Evolutionary conservation across 257 asterid species (phyloP).

Genomic region (Przewalskia tangutica): DNA sequence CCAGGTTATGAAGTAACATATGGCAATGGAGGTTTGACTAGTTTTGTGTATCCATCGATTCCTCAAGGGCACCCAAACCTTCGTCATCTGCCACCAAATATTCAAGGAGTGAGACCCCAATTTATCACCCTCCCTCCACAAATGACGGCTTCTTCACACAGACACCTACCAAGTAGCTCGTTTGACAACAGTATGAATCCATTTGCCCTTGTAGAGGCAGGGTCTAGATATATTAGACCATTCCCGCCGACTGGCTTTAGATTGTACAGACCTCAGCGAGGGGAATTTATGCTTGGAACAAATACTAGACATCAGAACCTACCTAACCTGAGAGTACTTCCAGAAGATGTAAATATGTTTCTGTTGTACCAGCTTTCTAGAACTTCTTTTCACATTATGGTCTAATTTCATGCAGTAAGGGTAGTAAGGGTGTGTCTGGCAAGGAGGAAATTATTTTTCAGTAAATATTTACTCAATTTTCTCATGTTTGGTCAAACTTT

Average conservation of each 20-base stretch:
- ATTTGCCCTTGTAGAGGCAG: conserved; percentile 31
- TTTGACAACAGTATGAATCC: conserved; percentile 25
- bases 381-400: not conserved
- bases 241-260: conserved; percentile 49
- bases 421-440: not conserved
- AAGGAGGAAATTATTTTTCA: too few species aligned
- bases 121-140: conserved; percentile 42
- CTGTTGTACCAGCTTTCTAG: not conserved
- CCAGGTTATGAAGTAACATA: conserved; percentile 42
- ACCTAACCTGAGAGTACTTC: conserved; percentile 71
- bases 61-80: conserved; percentile 42
- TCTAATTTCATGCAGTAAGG: not conserved
- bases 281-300: conserved; percentile 46
- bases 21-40: conserved; percentile 28
- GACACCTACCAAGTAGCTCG: conserved; percentile 21
- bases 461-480: too few species aligned
- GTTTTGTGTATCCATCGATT: conserved; percentile 38
- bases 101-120: conserved; percentile 48
- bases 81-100: conserved; percentile 35
- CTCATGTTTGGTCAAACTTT: too few species aligned
- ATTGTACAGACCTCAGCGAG: conserved; percentile 44
- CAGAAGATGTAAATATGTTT: conserved; percentile 62
- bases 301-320: conserved; percentile 38
- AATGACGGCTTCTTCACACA: conserved; percentile 36
- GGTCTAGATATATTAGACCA: conserved; percentile 45